Base-by-base conservation (phyloP, 148 eudicot genomes). In the Talinum fruticosum region DNA sequence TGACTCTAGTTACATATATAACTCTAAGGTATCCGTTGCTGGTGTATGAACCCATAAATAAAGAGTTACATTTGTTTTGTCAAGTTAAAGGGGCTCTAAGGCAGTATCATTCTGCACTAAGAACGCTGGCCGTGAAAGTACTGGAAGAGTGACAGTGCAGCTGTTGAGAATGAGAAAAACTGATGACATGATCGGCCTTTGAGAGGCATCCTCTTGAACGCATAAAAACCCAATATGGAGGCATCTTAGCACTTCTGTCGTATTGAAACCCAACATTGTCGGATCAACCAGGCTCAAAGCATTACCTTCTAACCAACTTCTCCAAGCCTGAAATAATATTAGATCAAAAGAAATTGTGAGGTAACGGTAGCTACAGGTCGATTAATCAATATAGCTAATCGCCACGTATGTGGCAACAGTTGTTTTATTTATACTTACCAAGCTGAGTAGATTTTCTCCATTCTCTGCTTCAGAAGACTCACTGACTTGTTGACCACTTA, bases 161-260 rank as follows among this genome's bases (percentile, higher is more conserved):
- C 79, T 80, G 66, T 24, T 78, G 28, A 81, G 66, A 82, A 84
- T 81, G 5, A 78, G 75, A 49, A 49, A 61, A 24, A 84, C 76
- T 7, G 80, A 78, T 41, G 80, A 78, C 84, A 84, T 81, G 14
- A 74, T 81, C 0, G 87, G 87, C 57, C 84, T 79, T 32, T 81
- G 67, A 34, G 71, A 79, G 13, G 76, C 76, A 44, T 78, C 49
- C 29, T 75, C 79, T 81, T 84, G 84, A 26, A 84, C 80, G 44
- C 87, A 84, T 68, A 84, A 37, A 66, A 84, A 54, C 1, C 82
- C 86, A 3, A 84, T 69, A 24, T 81, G 71, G 23, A 84, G 66
- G 75, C 86, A 84, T 75, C 84, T 81, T 45, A 84, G 53, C 16
- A 75, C 75, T 28, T 84, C 86, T 23, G 38, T 24, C 35, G 45